Evolutionary conservation across 1,139 yeast genomes (phyloP), one percentile per base, ranked within the genome.

Genomic region (Blastobotrys illinoisensis): DNA sequence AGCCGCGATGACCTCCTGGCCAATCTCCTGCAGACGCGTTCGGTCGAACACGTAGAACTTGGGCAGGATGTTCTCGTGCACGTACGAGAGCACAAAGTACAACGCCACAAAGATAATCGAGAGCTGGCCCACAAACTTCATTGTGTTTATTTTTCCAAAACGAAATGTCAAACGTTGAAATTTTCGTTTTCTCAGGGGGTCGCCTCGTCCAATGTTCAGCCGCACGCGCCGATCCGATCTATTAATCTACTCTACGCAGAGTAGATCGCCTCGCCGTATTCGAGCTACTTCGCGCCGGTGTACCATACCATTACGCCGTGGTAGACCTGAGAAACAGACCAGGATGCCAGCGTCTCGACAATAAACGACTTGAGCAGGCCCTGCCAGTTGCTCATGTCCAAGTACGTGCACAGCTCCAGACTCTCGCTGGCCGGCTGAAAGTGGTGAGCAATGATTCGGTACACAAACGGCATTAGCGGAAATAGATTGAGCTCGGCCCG

Each of bases 31-130:
- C 55, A 85, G 71, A 18, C 71, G 75, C 23, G 66, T 70, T 44
- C 73, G 74, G 62, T 83, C 84, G 64, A 83, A 86, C 48, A 81
- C 76, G 71, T 79, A 93, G 64, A 78, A 75, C 19, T 67, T 65
- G 28, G 96, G 96, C 56, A 91, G 64, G 49, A 62, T 54, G 50
- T 66, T 60, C 51, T 59, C 54, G 40, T 60, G 58, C 44, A 60
- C 43, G 20, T 58, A 59, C 13, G 58, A 51, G 56, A 62, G 48
- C 21, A 56, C 47, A 51, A 52, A 57, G 51, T 52, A 57, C 19
- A 56, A 9, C 45, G 55, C 55, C 46, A 60, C 18, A 9, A 47
- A 18, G 43, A 46, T 43, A n/a, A 53, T 9, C 13, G 55, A 53
- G 11, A 53, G 40, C 21, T 49, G 47, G 11, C 55, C 55, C 6